These are phyloP conservation scores for Adenanthera pavonina DNA, from an alignment of 306 rosid species.

Conservation along the genomic window DNA sequence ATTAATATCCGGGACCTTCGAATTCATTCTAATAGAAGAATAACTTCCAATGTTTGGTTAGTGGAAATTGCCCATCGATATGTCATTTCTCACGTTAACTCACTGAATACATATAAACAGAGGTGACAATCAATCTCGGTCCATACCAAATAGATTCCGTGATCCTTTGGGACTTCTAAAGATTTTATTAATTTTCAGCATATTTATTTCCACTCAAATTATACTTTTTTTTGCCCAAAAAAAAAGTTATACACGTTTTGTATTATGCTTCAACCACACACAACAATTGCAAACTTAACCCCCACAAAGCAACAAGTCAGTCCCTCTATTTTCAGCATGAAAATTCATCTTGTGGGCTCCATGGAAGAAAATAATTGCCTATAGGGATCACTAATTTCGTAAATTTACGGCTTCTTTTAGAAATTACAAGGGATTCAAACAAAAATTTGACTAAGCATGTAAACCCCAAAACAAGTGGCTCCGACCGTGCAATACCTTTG, in stretches of 20 bases:
- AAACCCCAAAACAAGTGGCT: constrained; percentile 16
- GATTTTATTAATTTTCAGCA: not conserved
- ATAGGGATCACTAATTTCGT: not conserved
- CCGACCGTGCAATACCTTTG: not conserved
- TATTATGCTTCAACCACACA: not conserved
- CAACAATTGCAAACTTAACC: not conserved
- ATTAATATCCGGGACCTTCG: too few species aligned
- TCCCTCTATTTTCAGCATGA: constrained; percentile 12
- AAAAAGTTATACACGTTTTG: too few species aligned
- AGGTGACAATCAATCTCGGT: not conserved
- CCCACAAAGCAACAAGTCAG: constrained; percentile 6
- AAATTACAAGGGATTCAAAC: constrained; percentile 2
- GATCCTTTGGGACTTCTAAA: not conserved
- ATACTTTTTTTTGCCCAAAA: too few species aligned
- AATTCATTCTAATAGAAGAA: not conserved
- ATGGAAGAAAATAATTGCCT: constrained; percentile 18
- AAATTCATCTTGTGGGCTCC: constrained; percentile 41
- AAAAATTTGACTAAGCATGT: constrained; percentile 31
- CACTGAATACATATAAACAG: not conserved
- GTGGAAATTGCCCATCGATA: constrained; percentile 16
- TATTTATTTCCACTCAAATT: not conserved
- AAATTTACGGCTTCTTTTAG: constrained; percentile 7
- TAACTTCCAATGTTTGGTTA: not conserved
- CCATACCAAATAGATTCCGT: constrained; percentile 9
- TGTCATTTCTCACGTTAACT: constrained; percentile 8